These are phyloP conservation scores for Boletus reticuloceps DNA, from an alignment of 768 basidiomycete species.

Conservation along the genomic window DNA sequence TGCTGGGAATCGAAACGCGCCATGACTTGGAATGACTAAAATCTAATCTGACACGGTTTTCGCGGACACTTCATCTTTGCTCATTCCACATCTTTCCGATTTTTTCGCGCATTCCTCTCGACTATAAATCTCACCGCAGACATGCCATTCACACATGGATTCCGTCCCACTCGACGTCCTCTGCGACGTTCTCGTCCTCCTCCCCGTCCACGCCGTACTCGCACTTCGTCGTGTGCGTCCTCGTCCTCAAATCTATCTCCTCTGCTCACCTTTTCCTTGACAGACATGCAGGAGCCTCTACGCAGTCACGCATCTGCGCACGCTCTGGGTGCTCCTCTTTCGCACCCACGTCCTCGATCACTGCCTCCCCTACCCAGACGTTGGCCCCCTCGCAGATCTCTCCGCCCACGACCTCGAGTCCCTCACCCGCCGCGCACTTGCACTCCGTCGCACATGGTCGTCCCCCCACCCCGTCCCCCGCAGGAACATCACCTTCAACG, in stretches of 20 bases:
- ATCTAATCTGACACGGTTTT: constrained; percentile 25
- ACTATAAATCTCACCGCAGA: neutral
- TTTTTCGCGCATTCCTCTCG: constrained; percentile 17
- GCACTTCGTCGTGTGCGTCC: constrained; percentile 45
- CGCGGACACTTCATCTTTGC: constrained; percentile 5
- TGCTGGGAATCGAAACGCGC: no score
- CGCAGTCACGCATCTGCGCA: constrained; percentile 42
- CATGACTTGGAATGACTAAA: no score
- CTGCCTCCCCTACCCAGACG: constrained; percentile 48
- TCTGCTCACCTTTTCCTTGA: neutral
- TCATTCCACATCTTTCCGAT: neutral
- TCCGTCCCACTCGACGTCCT: constrained; percentile 45
- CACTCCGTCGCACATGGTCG: constrained; percentile 50
- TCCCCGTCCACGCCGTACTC: constrained; percentile 42
- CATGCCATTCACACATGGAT: neutral
- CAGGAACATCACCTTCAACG: constrained; percentile 25
- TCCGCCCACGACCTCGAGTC: constrained; percentile 44
- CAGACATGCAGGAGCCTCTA: constrained; percentile 49
- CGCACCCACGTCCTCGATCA: constrained; percentile 38
- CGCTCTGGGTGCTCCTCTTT: constrained; percentile 50
- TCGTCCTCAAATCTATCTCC: neutral
- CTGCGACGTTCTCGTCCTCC: constrained; percentile 40
- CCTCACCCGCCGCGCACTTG: constrained; percentile 38
- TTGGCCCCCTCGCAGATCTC: constrained; percentile 33
- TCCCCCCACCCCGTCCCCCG: constrained; percentile 35